Evolutionary conservation across 1,284 basidiomycete species (phyloP).

Genomic region (Sanghuangporus sanghuang): DNA sequence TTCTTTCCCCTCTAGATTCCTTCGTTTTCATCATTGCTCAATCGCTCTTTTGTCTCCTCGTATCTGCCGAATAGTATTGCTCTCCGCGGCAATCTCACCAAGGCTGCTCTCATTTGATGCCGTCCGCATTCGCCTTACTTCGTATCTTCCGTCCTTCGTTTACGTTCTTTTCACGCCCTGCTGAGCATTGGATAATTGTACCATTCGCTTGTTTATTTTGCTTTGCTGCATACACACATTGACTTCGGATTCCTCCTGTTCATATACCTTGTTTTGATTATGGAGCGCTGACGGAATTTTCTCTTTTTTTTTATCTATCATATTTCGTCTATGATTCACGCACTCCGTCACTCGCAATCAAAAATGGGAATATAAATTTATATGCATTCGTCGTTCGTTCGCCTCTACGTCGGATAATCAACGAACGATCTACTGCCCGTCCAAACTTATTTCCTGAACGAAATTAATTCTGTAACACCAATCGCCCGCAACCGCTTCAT

Average conservation of each 20-base stretch:
- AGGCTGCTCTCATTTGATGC: conserved; percentile 39
- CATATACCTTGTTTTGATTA: conserved; percentile 20
- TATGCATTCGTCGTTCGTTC: not conserved
- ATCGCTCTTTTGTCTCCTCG: conserved; percentile 21
- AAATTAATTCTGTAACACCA: not conserved
- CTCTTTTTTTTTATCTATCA: conserved; percentile 14
- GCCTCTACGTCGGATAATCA: not conserved
- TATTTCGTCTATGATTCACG: not conserved
- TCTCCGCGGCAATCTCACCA: conserved; percentile 39
- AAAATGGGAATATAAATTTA: not conserved
- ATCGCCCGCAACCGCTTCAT: not conserved
- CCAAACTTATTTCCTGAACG: not conserved
- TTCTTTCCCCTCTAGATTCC: conserved; percentile 23
- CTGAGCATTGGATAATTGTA: conserved; percentile 11
- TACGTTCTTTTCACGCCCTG: conserved; percentile 21
- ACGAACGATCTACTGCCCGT: not conserved
- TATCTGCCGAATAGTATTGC: conserved; percentile 32
- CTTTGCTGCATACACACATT: not conserved
- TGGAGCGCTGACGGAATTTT: conserved; percentile 23
- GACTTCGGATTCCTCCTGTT: conserved; percentile 13
- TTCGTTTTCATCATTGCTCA: conserved; percentile 22
- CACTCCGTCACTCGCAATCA: not conserved
- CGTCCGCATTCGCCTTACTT: conserved; percentile 9
- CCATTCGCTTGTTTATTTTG: not conserved
- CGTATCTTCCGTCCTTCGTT: conserved; percentile 12